These are phyloP conservation scores for Aureobasidium zeae DNA, from an alignment of 2,329 filamentous ascomycete species.

Conservation along the genomic window DNA sequence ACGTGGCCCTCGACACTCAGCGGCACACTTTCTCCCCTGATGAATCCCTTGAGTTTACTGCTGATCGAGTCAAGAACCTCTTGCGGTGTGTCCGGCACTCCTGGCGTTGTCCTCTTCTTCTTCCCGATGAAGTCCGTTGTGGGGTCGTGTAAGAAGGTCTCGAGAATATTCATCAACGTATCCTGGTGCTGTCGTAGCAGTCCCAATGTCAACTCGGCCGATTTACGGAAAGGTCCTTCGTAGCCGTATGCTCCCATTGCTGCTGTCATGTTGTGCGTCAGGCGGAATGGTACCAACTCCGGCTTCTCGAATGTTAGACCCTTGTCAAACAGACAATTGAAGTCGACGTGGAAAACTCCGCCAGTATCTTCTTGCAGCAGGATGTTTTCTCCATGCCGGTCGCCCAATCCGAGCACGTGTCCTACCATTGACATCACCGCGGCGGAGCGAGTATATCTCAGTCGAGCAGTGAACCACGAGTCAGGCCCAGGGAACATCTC, in stretches of 20 bases:
- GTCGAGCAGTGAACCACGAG: conserved; percentile 79
- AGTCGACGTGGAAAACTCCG: conserved; percentile 94
- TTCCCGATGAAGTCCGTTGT: conserved; percentile 86
- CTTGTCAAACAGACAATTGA: conserved; percentile 99
- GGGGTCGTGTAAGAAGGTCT: conserved; percentile 94
- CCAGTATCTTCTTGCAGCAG: conserved; percentile 89
- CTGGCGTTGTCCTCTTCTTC: conserved; percentile 43
- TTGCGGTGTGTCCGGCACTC: conserved; percentile 58
- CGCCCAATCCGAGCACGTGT: conserved; percentile 83
- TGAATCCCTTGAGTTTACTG: conserved; percentile 73
- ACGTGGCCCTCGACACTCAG: conserved; percentile 94
- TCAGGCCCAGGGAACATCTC: conserved; percentile 90
- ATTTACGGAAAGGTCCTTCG: conserved; percentile 82
- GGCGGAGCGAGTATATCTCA: conserved; percentile 84
- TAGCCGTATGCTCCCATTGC: conserved; percentile 94
- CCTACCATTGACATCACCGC: conserved; percentile 99
- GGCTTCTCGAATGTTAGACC: conserved; percentile 91
- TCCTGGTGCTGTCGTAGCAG: conserved; percentile 87
- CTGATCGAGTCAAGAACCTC: conserved; percentile 85
- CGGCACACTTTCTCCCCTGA: conserved; percentile 82
- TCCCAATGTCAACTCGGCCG: conserved; percentile 76
- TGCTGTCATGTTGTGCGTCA: conserved; percentile 97
- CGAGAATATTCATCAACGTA: conserved; percentile 91
- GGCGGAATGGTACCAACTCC: conserved; percentile 86
- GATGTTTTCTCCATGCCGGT: conserved; percentile 95